Percentiles rank a stretch among this genome's conserved stretches.
Evolutionary conservation across 805 yeast genomes (phyloP).

Genomic region (Babjeviella inositovora): DNA sequence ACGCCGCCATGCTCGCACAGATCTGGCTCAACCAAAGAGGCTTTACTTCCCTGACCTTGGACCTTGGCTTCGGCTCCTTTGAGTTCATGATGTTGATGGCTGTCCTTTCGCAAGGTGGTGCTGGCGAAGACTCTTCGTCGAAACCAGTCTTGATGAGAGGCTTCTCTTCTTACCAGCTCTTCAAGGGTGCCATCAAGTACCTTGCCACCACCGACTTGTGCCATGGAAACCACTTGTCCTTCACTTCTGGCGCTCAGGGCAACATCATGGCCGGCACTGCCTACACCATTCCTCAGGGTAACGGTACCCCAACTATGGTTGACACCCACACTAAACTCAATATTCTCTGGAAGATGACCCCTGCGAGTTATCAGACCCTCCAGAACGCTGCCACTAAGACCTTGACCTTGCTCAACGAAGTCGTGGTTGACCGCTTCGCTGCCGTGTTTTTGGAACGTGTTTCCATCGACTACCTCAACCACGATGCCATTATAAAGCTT

Average conservation of each 20-base stretch:
- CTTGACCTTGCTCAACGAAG: conserved; percentile 53
- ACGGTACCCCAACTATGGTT: conserved; percentile 61
- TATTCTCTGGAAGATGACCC: conserved; percentile 67
- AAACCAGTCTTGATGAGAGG: conserved; percentile 76
- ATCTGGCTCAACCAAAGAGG: conserved; percentile 88
- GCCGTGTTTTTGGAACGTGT: conserved; percentile 55
- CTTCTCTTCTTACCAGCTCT: conserved; percentile 83
- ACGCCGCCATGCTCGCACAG: conserved; percentile 76
- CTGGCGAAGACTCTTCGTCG: conserved; percentile 54
- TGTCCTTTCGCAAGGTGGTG: conserved; percentile 73
- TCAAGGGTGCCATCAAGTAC: conserved; percentile 75
- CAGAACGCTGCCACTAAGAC: conserved; percentile 58
- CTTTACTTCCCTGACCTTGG: conserved; percentile 39
- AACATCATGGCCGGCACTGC: conserved; percentile 24
- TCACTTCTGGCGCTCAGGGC: conserved; percentile 32
- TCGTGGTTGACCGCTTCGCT: conserved; percentile 70
- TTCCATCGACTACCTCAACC: conserved; percentile 35
- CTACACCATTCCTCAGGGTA: conserved; percentile 25
- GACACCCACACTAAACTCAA: conserved; percentile 69
- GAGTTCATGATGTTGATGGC: conserved; percentile 78
- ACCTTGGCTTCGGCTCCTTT: conserved; percentile 71
- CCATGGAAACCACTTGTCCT: conserved; percentile 47
- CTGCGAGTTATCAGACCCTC: conserved; percentile 44
- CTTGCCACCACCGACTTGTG: conserved; percentile 67
- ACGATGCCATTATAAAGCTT: conserved; percentile 46